Percentiles rank a stretch among this genome's conserved stretches.
Evolutionary conservation across 2,329 filamentous ascomycete genomes (phyloP).

Genomic region (Fusarium marasasianum): DNA sequence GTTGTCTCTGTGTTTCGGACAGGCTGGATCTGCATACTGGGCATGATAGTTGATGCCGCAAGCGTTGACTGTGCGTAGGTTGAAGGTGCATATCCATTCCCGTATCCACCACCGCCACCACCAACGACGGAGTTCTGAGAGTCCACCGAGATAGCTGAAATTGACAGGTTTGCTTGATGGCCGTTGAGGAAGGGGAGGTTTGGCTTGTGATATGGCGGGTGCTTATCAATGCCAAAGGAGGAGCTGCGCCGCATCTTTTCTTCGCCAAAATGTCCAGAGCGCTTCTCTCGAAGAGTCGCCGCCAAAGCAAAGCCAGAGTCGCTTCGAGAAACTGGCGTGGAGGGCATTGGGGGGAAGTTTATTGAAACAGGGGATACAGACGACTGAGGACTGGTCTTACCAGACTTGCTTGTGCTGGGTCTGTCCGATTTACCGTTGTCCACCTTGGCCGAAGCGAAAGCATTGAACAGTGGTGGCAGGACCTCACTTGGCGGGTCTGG

Average conservation of each 20-base stretch:
- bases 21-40: constrained; percentile 81
- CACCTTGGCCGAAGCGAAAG: constrained; percentile 80
- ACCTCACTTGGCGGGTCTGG: constrained; percentile 61
- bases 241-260: constrained; percentile 85
- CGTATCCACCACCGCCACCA: constrained; percentile 37
- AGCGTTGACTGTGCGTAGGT: constrained; percentile 88
- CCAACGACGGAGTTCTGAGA: constrained; percentile 74
- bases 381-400: constrained; percentile 68
- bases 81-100: constrained; percentile 78
- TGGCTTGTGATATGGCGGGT: constrained; percentile 72
- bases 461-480: constrained; percentile 84
- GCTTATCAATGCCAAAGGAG: constrained; percentile 85
- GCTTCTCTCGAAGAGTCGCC: constrained; percentile 88
- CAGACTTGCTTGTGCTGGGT: constrained; percentile 77
- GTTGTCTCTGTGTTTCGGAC: constrained; percentile 81
- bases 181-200: constrained; percentile 78
- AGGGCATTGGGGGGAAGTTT: constrained; percentile 78
- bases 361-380: constrained; percentile 80
- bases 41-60: constrained; percentile 87
- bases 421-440: constrained; percentile 75
- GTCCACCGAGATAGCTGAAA: constrained; percentile 68
- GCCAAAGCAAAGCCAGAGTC: constrained; percentile 92
- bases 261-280: constrained; percentile 89
- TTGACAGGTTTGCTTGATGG: constrained; percentile 67
- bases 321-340: constrained; percentile 83